A percentile compares a stretch with the other conserved stretches of the same genome.
phyloP scores from a whole-genome alignment of 202 grass and related monocot species.

The Eragrostis tef region DNA sequence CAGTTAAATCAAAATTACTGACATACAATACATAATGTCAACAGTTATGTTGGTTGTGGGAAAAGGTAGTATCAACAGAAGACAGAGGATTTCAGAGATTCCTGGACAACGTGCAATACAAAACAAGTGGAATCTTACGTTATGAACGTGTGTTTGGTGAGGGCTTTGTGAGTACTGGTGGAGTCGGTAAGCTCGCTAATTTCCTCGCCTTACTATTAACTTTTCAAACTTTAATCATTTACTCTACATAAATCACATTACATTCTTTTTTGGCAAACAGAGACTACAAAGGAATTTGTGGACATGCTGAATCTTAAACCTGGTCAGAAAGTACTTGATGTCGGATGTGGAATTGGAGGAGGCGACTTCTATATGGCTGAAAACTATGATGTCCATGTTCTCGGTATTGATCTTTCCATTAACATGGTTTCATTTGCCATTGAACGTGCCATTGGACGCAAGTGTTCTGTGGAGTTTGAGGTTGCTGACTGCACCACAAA shows the following conservation, averaged over 20 bases:
- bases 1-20: slow-evolving; percentile 19
- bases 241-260: not conserved
- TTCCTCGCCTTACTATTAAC: not conserved
- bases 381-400: slow-evolving; percentile 84
- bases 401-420: slow-evolving; percentile 95
- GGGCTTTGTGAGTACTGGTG: slow-evolving; percentile 95
- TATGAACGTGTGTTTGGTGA: slow-evolving; percentile 95
- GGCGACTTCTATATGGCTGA: slow-evolving; percentile 98
- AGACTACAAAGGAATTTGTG: slow-evolving; percentile 97
- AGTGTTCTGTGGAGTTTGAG: slow-evolving; percentile 90
- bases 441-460: slow-evolving; percentile 87
- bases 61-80: slow-evolving; percentile 79
- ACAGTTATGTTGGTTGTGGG: slow-evolving; percentile 91
- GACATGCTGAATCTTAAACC: slow-evolving; percentile 80
- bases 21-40: slow-evolving; percentile 23
- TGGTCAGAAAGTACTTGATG: slow-evolving; percentile 91
- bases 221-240: not conserved
- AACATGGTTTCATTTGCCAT: slow-evolving; percentile 99
- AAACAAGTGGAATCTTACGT: slow-evolving; percentile 88
- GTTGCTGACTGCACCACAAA: slow-evolving; percentile 95
- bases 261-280: slow-evolving; percentile 53
- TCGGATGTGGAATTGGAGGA: slow-evolving; percentile 93
- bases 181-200: slow-evolving; percentile 54
- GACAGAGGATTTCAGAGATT: slow-evolving; percentile 90
- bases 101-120: slow-evolving; percentile 97